These are phyloP conservation scores for Naganishia vaughanmartiniae DNA, from an alignment of 768 basidiomycete species.

Conservation along the genomic window DNA sequence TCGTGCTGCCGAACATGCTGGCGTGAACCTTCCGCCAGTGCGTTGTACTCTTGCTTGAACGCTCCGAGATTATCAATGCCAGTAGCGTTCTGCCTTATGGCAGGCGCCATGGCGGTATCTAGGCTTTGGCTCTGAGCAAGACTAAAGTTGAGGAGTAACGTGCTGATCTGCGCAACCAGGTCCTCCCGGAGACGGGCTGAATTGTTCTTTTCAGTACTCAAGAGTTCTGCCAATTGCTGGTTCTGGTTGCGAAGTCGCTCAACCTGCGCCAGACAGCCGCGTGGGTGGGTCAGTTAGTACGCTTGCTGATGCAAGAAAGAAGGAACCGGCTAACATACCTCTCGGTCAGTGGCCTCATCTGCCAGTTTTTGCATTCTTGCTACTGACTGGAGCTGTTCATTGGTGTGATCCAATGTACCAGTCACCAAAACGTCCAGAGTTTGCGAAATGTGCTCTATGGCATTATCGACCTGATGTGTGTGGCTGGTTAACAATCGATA, in stretches of 20 bases:
- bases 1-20: slow-evolving; percentile 33
- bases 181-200: slow-evolving; percentile 69
- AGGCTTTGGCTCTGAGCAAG: slow-evolving; percentile 67
- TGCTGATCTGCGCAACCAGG: slow-evolving; percentile 70
- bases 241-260: slow-evolving; percentile 70
- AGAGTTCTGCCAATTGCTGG: slow-evolving; percentile 60
- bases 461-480: slow-evolving; percentile 23
- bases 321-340: slow-evolving; percentile 34
- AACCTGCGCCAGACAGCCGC: slow-evolving; percentile 51
- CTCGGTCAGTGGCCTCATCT: slow-evolving; percentile 35
- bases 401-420: slow-evolving; percentile 62
- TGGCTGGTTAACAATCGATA: not conserved
- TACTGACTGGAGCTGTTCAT: slow-evolving; percentile 59
- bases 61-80: slow-evolving; percentile 59
- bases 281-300: not conserved
- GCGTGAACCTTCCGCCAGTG: slow-evolving; percentile 28
- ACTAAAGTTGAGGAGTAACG: slow-evolving; percentile 68
- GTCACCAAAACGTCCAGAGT: slow-evolving; percentile 63
- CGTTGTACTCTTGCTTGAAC: slow-evolving; percentile 54
- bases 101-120: slow-evolving; percentile 59
- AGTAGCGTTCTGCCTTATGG: slow-evolving; percentile 61
- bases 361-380: slow-evolving; percentile 56
- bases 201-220: slow-evolving; percentile 66
- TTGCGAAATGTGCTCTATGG: slow-evolving; percentile 49
- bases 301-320: not conserved